Conservation (phyloP, 805 yeast genomes). For the Saturnispora hagleri region DNA sequence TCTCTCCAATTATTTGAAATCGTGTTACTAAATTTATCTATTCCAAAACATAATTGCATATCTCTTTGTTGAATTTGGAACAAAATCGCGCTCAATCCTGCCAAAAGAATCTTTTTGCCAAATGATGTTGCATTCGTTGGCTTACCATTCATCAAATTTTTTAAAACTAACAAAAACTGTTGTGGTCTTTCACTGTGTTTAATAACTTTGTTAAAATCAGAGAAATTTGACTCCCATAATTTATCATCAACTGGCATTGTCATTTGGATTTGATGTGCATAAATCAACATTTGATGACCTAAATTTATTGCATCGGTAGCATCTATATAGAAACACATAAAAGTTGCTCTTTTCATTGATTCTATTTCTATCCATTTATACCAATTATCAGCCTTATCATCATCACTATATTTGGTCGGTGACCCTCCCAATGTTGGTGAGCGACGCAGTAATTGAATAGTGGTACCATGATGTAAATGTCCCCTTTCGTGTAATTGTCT, state of each 20-base stretch:
- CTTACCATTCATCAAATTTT: constrained; percentile 45
- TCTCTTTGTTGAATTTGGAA: constrained; percentile 69
- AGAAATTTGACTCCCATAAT: constrained; percentile 37
- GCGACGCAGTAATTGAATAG: constrained; percentile 67
- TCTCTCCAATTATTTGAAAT: constrained; percentile 55
- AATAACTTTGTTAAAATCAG: constrained; percentile 16
- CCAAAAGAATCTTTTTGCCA: constrained; percentile 56
- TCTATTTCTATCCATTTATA: constrained; percentile 74
- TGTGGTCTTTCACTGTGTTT: constrained; percentile 24
- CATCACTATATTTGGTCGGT: constrained; percentile 30
- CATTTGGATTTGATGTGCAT: constrained; percentile 51
- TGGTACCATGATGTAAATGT: constrained; percentile 80
- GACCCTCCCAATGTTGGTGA: constrained; percentile 71
- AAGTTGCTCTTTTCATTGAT: constrained; percentile 66
- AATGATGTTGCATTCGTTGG: constrained; percentile 40
- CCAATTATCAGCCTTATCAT: constrained; percentile 29
- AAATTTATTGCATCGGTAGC: constrained; percentile 69
- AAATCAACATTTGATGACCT: constrained; percentile 58
- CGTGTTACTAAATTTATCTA: constrained; percentile 29
- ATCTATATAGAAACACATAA: constrained; percentile 76
- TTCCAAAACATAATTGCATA: constrained; percentile 44
- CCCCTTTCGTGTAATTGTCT: constrained; percentile 72
- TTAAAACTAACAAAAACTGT: constrained; percentile 49
- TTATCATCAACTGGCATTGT: constrained; percentile 56
- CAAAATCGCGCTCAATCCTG: constrained; percentile 59